Percentiles rank a stretch among this genome's conserved stretches.
Conservation (phyloP, 2,329 filamentous ascomycete genomes). For the Monilinia vaccinii-corymbosi region DNA sequence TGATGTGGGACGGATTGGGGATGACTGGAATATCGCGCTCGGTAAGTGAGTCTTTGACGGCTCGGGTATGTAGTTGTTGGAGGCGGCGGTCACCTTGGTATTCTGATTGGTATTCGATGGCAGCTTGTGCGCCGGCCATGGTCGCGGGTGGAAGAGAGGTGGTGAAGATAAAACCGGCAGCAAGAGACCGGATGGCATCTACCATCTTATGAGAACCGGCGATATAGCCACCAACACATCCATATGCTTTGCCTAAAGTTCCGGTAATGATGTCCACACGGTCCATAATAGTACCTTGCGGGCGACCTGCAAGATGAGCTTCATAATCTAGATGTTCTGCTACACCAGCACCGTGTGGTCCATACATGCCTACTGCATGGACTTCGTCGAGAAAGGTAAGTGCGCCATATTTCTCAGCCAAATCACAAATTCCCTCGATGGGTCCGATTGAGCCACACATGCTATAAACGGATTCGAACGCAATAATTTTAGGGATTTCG, state of each 20-base stretch:
- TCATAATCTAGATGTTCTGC: slow-evolving; percentile 96
- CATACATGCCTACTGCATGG: slow-evolving; percentile 98
- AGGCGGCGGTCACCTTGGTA: slow-evolving; percentile 81
- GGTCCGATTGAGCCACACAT: slow-evolving; percentile 98
- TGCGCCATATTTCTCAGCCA: slow-evolving; percentile 95
- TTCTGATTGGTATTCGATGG: slow-evolving; percentile 87
- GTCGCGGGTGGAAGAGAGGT: slow-evolving; percentile 91
- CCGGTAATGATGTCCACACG: slow-evolving; percentile 96
- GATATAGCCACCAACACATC: slow-evolving; percentile 96
- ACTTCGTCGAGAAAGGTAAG: slow-evolving; percentile 98
- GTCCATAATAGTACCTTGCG: slow-evolving; percentile 82
- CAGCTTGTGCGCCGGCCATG: slow-evolving; percentile 86
- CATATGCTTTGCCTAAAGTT: slow-evolving; percentile 94
- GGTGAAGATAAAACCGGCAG: slow-evolving; percentile 97
- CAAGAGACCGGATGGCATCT: slow-evolving; percentile 87
- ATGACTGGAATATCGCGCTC: slow-evolving; percentile 88
- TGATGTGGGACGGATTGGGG: slow-evolving; percentile 93
- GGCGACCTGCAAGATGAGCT: slow-evolving; percentile 64
- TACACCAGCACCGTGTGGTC: slow-evolving; percentile 87
- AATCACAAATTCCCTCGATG: slow-evolving; percentile 89
- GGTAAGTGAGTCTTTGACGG: slow-evolving; percentile 77
- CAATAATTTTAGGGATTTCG: slow-evolving; percentile 91
- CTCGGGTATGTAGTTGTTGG: slow-evolving; percentile 92
- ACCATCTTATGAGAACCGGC: slow-evolving; percentile 80
- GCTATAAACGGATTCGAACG: slow-evolving; percentile 97